A percentile compares a stretch with the other conserved stretches of the same genome.
Evolutionary conservation across 2,329 filamentous ascomycete species (phyloP).

Genomic region (Penicillium janthinellum): DNA sequence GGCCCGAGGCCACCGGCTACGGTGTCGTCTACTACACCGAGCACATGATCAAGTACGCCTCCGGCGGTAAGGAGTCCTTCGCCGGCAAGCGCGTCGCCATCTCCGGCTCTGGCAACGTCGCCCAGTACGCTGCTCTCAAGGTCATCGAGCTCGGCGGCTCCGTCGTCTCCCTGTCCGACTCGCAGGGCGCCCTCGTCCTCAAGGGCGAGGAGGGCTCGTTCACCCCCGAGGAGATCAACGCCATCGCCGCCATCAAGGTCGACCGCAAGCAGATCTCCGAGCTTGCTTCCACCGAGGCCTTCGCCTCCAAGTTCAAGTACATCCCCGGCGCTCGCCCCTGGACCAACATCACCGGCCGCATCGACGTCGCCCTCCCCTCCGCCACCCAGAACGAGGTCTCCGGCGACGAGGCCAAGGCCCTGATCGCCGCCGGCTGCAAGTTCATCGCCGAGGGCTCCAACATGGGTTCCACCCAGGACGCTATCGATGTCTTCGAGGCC

Average conservation of each 20-base stretch:
- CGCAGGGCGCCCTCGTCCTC: slow-evolving; percentile 79
- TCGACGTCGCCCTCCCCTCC: slow-evolving; percentile 88
- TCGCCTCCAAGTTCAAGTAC: slow-evolving; percentile 75
- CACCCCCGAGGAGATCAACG: slow-evolving; percentile 74
- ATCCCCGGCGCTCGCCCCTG: slow-evolving; percentile 85
- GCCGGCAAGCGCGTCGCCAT: slow-evolving; percentile 91
- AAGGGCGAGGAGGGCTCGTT: slow-evolving; percentile 68
- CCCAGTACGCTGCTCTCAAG: slow-evolving; percentile 96
- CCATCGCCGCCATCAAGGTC: slow-evolving; percentile 84
- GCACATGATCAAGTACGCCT: slow-evolving; percentile 90
- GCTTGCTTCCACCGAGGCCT: slow-evolving; percentile 60
- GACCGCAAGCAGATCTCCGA: slow-evolving; percentile 79
- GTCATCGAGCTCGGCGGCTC: slow-evolving; percentile 92
- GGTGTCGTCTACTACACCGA: slow-evolving; percentile 95
- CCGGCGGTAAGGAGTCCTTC: slow-evolving; percentile 76
- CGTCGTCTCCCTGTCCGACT: slow-evolving; percentile 92
- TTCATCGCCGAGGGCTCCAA: slow-evolving; percentile 97
- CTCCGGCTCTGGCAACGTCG: slow-evolving; percentile 96
- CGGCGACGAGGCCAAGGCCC: slow-evolving; percentile 81
- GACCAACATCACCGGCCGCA: slow-evolving; percentile 76
- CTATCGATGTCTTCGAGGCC: slow-evolving; percentile 90
- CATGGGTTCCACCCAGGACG: slow-evolving; percentile 97
- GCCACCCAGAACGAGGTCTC: slow-evolving; percentile 98
- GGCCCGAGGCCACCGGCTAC: slow-evolving; percentile 95
- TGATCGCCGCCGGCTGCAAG: slow-evolving; percentile 73